Evolutionary conservation across 2,329 filamentous ascomycete species (phyloP).

Genomic region (Rutstroemia sp.): DNA sequence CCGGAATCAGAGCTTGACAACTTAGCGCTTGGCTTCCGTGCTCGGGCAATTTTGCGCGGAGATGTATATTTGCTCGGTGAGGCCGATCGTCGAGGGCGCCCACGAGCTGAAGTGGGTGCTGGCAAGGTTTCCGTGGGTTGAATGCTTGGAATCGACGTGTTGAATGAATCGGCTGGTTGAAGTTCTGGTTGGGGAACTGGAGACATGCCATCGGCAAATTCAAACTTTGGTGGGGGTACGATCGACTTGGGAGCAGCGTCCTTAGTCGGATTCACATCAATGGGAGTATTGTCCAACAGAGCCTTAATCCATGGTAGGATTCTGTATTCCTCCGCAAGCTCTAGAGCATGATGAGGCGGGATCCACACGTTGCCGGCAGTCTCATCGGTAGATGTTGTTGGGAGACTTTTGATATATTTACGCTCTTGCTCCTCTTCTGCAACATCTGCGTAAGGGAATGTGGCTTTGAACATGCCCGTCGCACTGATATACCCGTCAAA

Average conservation of each 20-base stretch:
- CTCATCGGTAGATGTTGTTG: conserved; percentile 80
- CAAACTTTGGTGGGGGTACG: conserved; percentile 67
- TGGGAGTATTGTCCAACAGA: conserved; percentile 82
- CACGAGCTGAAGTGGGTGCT: conserved; percentile 27
- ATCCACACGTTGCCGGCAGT: conserved; percentile 98
- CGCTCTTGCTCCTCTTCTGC: conserved; percentile 70
- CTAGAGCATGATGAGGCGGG: conserved; percentile 70
- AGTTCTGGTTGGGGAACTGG: neutral
- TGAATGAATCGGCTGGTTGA: neutral
- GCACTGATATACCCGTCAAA: conserved; percentile 78
- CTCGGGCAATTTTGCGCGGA: conserved; percentile 32
- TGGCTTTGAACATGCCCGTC: conserved; percentile 89
- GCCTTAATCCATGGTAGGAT: conserved; percentile 84
- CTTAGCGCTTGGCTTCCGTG: conserved; percentile 37
- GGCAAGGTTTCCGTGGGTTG: conserved; percentile 1
- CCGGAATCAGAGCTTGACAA: conserved; percentile 36
- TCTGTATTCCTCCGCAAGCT: conserved; percentile 78
- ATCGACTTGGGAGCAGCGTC: conserved; percentile 62
- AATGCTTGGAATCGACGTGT: neutral
- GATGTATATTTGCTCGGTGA: conserved; percentile 45
- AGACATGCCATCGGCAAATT: neutral
- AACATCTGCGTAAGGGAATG: conserved; percentile 69
- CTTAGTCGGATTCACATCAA: conserved; percentile 39
- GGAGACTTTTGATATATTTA: conserved; percentile 74
- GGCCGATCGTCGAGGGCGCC: conserved; percentile 51